Percentiles rank a stretch among this genome's conserved stretches.
Evolutionary conservation across 306 rosid species (phyloP).

Genomic region (Cucurbita ficifolia): DNA sequence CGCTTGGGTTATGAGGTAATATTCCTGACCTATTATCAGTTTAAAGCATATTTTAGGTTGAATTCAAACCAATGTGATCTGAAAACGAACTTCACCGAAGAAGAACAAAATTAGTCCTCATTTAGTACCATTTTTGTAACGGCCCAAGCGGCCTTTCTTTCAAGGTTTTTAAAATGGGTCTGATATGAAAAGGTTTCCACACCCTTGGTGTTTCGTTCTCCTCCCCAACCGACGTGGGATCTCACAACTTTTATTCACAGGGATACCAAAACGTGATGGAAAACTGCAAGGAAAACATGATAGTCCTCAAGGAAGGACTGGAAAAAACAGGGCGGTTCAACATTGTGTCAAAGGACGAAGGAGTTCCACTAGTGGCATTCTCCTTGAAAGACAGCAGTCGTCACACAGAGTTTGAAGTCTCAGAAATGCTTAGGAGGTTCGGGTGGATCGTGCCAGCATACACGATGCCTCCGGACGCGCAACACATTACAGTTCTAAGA

Average conservation of each 20-base stretch:
- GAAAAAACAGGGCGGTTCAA: conserved; percentile 52
- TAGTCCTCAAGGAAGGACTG: conserved; percentile 60
- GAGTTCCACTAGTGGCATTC: conserved; percentile 87
- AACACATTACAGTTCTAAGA: conserved; percentile 62
- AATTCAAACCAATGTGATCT: background rate
- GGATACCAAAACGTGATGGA: conserved; percentile 87
- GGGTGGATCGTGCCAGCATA: conserved; percentile 98
- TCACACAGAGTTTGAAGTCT: conserved; percentile 62
- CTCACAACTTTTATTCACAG: conserved; percentile 11
- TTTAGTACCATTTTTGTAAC: no score
- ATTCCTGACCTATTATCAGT: background rate
- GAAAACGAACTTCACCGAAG: background rate
- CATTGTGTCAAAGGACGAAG: conserved; percentile 64
- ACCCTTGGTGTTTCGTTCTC: no score
- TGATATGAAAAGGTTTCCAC: no score
- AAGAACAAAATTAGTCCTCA: background rate
- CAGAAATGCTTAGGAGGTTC: conserved; percentile 50
- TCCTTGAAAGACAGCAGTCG: conserved; percentile 45
- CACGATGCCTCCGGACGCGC: conserved; percentile 86
- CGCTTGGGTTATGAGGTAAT: conserved; percentile 77
- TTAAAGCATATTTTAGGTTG: background rate
- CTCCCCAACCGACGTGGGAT: no score
- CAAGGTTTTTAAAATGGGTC: no score
- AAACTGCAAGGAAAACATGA: conserved; percentile 76
- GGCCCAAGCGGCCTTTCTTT: no score